Evolutionary conservation across 129 eudicot genomes (phyloP).

Genomic region (Tagetes patula): DNA sequence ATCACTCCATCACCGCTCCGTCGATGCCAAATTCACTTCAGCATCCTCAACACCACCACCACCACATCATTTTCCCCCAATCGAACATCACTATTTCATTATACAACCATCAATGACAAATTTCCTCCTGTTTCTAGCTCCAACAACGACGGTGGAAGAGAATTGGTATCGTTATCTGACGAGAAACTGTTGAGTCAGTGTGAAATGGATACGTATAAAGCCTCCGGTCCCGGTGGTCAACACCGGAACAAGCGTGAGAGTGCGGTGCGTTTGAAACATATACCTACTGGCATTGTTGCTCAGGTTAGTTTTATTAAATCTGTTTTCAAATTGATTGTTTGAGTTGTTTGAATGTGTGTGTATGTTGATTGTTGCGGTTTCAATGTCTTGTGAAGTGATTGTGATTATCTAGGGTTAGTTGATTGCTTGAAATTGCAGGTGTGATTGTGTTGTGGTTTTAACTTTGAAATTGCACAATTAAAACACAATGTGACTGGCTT

Average conservation of each 20-base stretch:
- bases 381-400: constrained; percentile 6
- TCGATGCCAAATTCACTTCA: constrained; percentile 2
- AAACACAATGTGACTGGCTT: constrained; percentile 7
- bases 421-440: not conserved
- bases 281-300: constrained; percentile 89
- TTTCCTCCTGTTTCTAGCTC: constrained; percentile 15
- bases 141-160: constrained; percentile 41
- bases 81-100: constrained; percentile 16
- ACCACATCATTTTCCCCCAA: constrained; percentile 24
- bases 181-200: constrained; percentile 80
- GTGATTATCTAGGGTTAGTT: not conserved
- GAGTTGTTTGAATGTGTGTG: not conserved
- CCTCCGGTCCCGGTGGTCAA: constrained; percentile 90
- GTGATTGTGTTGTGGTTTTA: not conserved
- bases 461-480: not conserved
- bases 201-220: constrained; percentile 70
- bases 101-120: constrained; percentile 27
- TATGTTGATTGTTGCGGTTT: not conserved
- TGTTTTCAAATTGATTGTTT: not conserved
- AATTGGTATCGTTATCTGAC: constrained; percentile 59
- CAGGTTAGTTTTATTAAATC: constrained; percentile 50
- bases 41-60: not conserved
- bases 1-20: constrained; percentile 14
- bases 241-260: constrained; percentile 93
- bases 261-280: constrained; percentile 86